Evolutionary conservation across 164 flowering plant genomes (phyloP).

Genomic region (Cinnamomum chago): DNA sequence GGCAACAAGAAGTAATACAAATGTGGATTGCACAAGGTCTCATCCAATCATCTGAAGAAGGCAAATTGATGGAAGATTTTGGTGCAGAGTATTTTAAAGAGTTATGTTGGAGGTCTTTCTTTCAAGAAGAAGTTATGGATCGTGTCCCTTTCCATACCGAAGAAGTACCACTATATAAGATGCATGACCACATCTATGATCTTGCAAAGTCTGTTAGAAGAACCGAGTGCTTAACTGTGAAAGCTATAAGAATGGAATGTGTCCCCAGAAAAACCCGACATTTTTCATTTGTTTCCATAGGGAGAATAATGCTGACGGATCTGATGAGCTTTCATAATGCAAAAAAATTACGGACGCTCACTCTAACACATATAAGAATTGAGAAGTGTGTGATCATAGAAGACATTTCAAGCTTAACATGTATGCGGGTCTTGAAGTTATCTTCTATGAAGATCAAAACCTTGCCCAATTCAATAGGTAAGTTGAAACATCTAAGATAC

Average conservation of each 20-base stretch:
- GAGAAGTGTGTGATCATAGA: too few relatives aligned
- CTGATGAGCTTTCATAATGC: too few relatives aligned
- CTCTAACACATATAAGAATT: too few relatives aligned
- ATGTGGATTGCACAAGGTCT: conserved; percentile 15
- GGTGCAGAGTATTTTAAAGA: neutral
- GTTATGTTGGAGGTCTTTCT: neutral
- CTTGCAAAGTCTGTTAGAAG: neutral
- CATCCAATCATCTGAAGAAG: neutral
- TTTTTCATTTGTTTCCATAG: too few relatives aligned
- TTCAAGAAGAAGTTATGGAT: neutral
- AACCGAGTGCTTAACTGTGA: neutral
- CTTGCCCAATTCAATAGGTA: neutral
- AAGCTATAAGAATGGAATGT: too few relatives aligned
- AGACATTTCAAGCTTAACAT: neutral
- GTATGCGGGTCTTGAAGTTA: neutral
- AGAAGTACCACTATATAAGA: neutral
- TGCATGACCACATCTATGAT: conserved; percentile 7
- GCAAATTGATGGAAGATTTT: neutral
- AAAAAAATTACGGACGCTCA: too few relatives aligned
- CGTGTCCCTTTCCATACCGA: too few relatives aligned
- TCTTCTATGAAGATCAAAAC: neutral
- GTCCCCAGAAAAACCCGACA: too few relatives aligned
- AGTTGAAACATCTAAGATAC: conserved; percentile 8
- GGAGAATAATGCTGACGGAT: too few relatives aligned
- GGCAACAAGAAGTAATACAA: conserved; percentile 5